Evolutionary conservation across 805 yeast species (phyloP).

Genomic region (Candida xiaguanensis): DNA sequence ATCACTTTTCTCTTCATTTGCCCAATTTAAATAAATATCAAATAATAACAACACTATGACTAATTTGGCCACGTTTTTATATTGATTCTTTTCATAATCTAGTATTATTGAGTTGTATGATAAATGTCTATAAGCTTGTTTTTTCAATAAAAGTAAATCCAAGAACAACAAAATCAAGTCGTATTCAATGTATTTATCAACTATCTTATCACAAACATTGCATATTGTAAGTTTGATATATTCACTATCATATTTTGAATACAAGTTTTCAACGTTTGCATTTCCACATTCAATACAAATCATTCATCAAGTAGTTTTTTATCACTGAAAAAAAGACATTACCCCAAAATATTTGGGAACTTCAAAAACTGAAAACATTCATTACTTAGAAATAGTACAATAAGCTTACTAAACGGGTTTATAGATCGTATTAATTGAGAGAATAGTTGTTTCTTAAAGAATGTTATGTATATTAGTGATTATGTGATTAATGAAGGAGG

Average conservation of each 20-base stretch:
- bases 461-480: too few species aligned
- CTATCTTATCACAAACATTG: constrained; percentile 63
- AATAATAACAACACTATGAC: constrained; percentile 66
- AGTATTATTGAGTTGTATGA: constrained; percentile 63
- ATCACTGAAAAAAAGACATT: too few species aligned
- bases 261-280: constrained; percentile 57
- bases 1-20: constrained; percentile 68
- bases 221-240: constrained; percentile 82
- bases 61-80: constrained; percentile 33
- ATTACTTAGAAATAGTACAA: too few species aligned
- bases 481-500: constrained; percentile 32
- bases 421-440: too few species aligned
- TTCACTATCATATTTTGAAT: constrained; percentile 67
- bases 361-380: too few species aligned
- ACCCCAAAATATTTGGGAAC: too few species aligned
- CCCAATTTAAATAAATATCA: constrained; percentile 92
- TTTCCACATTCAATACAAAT: constrained; percentile 86
- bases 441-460: too few species aligned
- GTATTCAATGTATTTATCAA: constrained; percentile 88
- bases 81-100: not conserved
- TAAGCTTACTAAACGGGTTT: too few species aligned
- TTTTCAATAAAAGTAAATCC: constrained; percentile 77
- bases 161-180: constrained; percentile 82
- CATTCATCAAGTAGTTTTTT: constrained; percentile 57
- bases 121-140: constrained; percentile 84